Evolutionary conservation across 1,284 basidiomycete species (phyloP).

Genomic region (Rhodotorula sp.): DNA sequence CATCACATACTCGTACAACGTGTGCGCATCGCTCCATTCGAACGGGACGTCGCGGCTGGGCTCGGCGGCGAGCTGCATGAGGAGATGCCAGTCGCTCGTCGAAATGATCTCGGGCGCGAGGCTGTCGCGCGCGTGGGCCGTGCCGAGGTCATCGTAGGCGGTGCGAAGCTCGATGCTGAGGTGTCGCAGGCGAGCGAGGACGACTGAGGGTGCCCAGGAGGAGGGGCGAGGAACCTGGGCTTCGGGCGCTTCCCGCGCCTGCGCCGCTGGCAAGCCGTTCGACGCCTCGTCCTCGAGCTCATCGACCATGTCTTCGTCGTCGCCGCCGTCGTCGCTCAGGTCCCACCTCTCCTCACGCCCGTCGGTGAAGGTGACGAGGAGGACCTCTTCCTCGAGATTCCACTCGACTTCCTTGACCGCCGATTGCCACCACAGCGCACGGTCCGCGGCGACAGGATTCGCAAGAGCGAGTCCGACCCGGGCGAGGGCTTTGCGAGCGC

Average conservation of each 20-base stretch:
- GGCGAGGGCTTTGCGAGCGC: neutral
- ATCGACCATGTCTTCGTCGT: neutral
- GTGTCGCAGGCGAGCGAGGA: conserved; percentile 3
- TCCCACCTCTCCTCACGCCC: conserved; percentile 32
- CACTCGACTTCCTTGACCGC: conserved; percentile 22
- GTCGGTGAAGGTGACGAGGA: conserved; percentile 28
- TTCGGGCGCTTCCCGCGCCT: neutral
- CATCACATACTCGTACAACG: conserved; percentile 20
- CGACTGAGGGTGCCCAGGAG: conserved; percentile 1
- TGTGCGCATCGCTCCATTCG: conserved; percentile 16
- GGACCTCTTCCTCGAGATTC: conserved; percentile 27
- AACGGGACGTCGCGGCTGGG: conserved; percentile 7
- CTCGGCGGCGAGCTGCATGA: conserved; percentile 27
- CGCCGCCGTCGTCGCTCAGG: neutral
- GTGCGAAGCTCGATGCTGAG: conserved; percentile 27
- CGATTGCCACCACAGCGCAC: conserved; percentile 22
- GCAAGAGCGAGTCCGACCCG: conserved; percentile 9
- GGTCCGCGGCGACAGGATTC: conserved; percentile 9
- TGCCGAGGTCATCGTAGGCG: conserved; percentile 36
- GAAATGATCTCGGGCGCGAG: neutral
- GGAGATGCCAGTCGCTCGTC: conserved; percentile 14
- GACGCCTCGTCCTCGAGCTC: neutral
- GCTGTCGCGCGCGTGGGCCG: neutral
- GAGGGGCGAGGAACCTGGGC: neutral
- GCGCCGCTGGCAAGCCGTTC: neutral